Conservation (phyloP, 176 grass and related monocot genomes). For the Phoenix dactylifera region DNA sequence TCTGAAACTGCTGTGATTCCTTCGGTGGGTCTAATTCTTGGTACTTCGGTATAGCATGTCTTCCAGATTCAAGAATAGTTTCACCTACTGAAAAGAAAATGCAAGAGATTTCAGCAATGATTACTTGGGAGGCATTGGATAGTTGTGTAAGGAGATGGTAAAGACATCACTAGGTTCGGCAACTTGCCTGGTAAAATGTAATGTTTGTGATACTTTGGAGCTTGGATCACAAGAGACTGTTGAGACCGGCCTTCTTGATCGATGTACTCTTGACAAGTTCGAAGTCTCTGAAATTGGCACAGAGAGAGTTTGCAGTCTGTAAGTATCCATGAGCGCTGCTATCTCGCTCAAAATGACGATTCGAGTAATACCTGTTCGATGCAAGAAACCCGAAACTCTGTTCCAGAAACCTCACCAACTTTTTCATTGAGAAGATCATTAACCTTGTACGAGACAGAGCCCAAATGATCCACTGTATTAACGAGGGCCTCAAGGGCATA, state of each 20-base stretch:
- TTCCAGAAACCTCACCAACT: constrained; percentile 51
- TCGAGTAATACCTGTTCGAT: constrained; percentile 60
- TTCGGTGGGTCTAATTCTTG: constrained; percentile 27
- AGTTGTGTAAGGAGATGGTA: not conserved
- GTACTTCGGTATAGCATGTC: constrained; percentile 38
- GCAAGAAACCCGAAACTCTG: constrained; percentile 71
- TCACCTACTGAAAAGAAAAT: constrained; percentile 25
- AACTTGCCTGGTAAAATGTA: constrained; percentile 79
- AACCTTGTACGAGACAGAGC: constrained; percentile 88
- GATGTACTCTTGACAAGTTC: constrained; percentile 52
- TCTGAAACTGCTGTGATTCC: constrained; percentile 42
- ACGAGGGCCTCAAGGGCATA: constrained; percentile 77
- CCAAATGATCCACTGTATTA: constrained; percentile 79
- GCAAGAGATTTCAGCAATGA: not conserved
- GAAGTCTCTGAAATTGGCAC: constrained; percentile 46
- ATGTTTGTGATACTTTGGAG: constrained; percentile 71
- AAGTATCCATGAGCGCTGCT: too few species aligned
- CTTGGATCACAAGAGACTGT: constrained; percentile 69
- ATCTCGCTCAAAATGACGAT: too few species aligned
- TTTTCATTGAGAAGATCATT: constrained; percentile 76
- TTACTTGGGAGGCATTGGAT: too few species aligned
- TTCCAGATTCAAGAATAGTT: constrained; percentile 44
- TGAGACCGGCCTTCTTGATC: constrained; percentile 70
- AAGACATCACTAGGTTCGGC: not conserved
- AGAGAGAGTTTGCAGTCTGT: too few species aligned